phyloP scores from a whole-genome alignment of 177 flowering plant genomes.

The Vitis hybrid region DNA sequence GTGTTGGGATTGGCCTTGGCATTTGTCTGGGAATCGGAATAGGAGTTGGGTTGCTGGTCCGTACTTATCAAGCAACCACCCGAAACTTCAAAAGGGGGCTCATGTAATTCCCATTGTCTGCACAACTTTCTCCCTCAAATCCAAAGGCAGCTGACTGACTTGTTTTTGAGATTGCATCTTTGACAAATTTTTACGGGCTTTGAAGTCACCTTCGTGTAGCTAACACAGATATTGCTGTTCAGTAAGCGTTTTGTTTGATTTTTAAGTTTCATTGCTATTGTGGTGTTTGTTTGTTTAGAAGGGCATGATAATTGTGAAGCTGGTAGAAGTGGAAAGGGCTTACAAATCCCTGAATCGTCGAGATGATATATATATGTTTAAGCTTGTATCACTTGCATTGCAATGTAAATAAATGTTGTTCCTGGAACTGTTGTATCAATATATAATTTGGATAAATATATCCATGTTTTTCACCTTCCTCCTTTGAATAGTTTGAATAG shows the following conservation, averaged over 20 bases:
- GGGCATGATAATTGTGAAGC: not conserved
- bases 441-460: not conserved
- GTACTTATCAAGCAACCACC: slow-evolving; percentile 76
- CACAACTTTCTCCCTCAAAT: slow-evolving; percentile 2
- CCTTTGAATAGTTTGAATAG: not conserved
- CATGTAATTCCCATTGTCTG: slow-evolving; percentile 16
- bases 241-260: slow-evolving; percentile 5
- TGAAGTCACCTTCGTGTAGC: slow-evolving; percentile 20
- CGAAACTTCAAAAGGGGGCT: slow-evolving; percentile 66
- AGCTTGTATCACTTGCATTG: not conserved
- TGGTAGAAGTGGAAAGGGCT: slow-evolving; percentile 4
- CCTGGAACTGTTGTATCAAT: not conserved
- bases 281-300: slow-evolving; percentile 11
- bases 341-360: not conserved
- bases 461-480: no score
- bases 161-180: slow-evolving; percentile 12
- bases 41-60: slow-evolving; percentile 81
- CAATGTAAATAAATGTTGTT: slow-evolving; percentile 22
- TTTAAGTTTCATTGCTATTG: not conserved
- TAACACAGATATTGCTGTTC: slow-evolving; percentile 6
- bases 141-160: slow-evolving; percentile 31
- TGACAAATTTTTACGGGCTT: slow-evolving; percentile 15
- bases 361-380: slow-evolving; percentile 2
- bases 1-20: slow-evolving; percentile 91
- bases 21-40: slow-evolving; percentile 78